phyloP scores from a whole-genome alignment of 2,329 filamentous ascomycete genomes.

The Colletotrichum filicis region DNA sequence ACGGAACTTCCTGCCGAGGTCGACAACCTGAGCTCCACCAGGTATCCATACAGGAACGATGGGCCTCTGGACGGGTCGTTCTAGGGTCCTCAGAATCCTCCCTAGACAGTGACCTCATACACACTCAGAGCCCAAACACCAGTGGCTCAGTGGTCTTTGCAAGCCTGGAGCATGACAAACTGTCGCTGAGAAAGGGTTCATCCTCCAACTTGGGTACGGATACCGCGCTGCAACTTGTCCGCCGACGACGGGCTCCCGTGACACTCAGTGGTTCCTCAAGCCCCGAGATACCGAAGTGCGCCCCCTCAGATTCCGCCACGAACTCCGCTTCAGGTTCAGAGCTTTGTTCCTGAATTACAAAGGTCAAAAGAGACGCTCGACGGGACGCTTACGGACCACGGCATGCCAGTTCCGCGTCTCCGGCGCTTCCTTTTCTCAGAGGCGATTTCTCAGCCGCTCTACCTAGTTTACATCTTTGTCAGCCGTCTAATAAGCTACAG shows the following conservation, averaged over 20 bases:
- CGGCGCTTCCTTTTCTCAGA: not conserved
- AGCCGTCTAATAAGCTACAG: not conserved
- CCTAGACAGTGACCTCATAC: not conserved
- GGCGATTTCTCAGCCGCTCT: conserved; percentile 4
- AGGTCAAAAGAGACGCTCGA: not conserved
- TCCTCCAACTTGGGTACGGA: not conserved
- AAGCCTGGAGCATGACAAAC: not conserved
- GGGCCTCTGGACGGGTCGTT: conserved; percentile 10
- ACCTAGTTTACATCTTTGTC: conserved; percentile 10
- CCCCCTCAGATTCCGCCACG: conserved; percentile 15
- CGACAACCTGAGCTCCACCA: not conserved
- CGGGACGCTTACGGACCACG: not conserved
- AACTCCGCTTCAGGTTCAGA: conserved; percentile 8
- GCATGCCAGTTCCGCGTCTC: not conserved
- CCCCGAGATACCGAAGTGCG: conserved; percentile 13
- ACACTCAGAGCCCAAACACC: not conserved
- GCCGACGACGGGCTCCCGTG: conserved; percentile 21
- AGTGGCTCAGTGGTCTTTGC: conserved; percentile 5
- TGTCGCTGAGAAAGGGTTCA: not conserved
- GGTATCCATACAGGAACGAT: not conserved
- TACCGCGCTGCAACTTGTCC: conserved; percentile 4
- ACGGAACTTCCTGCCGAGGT: conserved; percentile 22
- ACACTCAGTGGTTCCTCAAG: conserved; percentile 2
- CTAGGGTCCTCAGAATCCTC: not conserved
- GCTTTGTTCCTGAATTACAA: conserved; percentile 8